Conservation (phyloP, 1,139 yeast species). For the Scheffersomyces illinoinensis region DNA sequence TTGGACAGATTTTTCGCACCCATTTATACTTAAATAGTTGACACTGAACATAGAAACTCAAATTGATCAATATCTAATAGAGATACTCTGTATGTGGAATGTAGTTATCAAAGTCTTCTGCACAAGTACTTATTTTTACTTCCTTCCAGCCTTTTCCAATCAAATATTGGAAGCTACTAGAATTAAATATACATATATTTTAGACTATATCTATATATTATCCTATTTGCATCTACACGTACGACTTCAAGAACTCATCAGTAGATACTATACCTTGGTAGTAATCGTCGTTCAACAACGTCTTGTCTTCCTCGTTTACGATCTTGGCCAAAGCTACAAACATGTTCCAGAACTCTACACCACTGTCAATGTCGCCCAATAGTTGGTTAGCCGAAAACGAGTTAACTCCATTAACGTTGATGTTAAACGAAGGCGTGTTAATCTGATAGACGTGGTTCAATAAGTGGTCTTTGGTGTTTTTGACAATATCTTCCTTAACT, state of each 20-base stretch:
- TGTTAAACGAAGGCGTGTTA: slow-evolving; percentile 39
- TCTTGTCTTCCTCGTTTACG: slow-evolving; percentile 35
- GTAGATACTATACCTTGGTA: slow-evolving; percentile 38
- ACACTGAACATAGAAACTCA: too few relatives aligned
- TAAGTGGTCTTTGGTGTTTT: slow-evolving; percentile 36
- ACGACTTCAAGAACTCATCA: slow-evolving; percentile 41
- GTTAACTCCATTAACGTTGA: slow-evolving; percentile 45
- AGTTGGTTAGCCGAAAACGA: slow-evolving; percentile 39
- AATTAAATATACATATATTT: background rate
- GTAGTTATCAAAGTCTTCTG: too few relatives aligned
- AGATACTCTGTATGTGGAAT: too few relatives aligned
- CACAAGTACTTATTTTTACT: too few relatives aligned
- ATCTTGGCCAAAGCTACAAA: slow-evolving; percentile 42
- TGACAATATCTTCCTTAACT: slow-evolving; percentile 28
- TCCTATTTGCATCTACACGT: slow-evolving; percentile 11
- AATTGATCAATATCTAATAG: too few relatives aligned
- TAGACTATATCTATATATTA: background rate
- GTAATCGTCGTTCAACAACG: slow-evolving; percentile 34
- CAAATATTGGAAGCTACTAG: background rate
- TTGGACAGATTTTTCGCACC: background rate
- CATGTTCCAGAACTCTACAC: slow-evolving; percentile 39
- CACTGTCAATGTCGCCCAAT: slow-evolving; percentile 40
- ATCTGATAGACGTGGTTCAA: slow-evolving; percentile 42
- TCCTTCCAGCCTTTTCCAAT: background rate
- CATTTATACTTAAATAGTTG: background rate